Conservation (phyloP, 169 alveolate species). For the Plasmodium coatneyi region DNA sequence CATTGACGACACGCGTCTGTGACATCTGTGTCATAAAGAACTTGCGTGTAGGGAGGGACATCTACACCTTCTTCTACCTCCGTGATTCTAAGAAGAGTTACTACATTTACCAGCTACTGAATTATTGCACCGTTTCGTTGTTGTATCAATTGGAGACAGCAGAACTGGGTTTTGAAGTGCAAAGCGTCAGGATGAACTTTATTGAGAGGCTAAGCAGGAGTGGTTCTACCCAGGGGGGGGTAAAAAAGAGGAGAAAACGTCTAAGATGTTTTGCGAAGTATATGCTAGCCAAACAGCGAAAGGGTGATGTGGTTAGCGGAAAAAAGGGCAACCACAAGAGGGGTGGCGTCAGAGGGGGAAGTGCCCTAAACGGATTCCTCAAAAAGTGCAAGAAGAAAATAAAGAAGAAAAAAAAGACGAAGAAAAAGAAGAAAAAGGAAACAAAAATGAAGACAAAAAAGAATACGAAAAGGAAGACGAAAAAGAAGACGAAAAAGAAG, state of each 20-base stretch:
- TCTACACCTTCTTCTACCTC: constrained; percentile 24
- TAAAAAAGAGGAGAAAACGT: background rate
- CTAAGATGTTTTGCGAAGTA: background rate
- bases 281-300: background rate
- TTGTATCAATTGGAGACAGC: constrained; percentile 14
- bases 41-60: background rate
- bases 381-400: background rate
- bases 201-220: constrained; percentile 3
- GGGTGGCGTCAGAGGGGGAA: background rate
- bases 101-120: constrained; percentile 33
- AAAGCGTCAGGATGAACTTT: constrained; percentile 14
- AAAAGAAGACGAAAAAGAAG: background rate
- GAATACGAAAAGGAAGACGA: background rate
- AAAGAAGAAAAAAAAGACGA: background rate
- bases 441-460: background rate
- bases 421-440: background rate
- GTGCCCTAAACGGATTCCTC: background rate
- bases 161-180: background rate
- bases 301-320: background rate
- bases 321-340: background rate
- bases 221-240: background rate
- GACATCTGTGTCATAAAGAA: constrained; percentile 25
- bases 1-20: background rate
- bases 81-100: background rate
- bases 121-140: constrained; percentile 4